phyloP scores from a whole-genome alignment of 2,329 filamentous ascomycete genomes.

The Furcasterigmium sp. region DNA sequence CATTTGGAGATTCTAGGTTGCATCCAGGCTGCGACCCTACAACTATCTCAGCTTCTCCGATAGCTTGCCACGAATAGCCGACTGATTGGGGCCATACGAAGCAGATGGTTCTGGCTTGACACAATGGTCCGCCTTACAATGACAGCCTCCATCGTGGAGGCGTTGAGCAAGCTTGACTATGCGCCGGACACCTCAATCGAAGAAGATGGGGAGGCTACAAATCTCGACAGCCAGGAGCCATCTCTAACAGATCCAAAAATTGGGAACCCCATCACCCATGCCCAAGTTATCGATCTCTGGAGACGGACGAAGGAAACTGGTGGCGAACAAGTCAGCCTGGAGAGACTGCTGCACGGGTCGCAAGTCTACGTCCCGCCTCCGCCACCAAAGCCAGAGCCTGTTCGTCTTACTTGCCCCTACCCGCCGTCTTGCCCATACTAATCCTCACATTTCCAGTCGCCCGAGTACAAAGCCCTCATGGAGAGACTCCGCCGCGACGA shows the following conservation, averaged over 20 bases:
- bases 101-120: no score
- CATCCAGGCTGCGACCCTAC: not conserved
- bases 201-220: slow-evolving; percentile 7
- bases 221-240: slow-evolving; percentile 38
- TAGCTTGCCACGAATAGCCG: no score
- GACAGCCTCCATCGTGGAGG: slow-evolving; percentile 63
- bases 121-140: slow-evolving; percentile 75
- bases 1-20: no score
- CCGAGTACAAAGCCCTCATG: slow-evolving; percentile 86
- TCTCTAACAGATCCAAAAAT: slow-evolving; percentile 41
- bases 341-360: slow-evolving; percentile 66
- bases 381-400: slow-evolving; percentile 70
- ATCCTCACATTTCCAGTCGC: slow-evolving; percentile 45
- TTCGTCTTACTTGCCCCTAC: slow-evolving; percentile 32
- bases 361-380: slow-evolving; percentile 74
- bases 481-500: slow-evolving; percentile 74
- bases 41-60: no score
- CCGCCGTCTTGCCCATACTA: slow-evolving; percentile 9
- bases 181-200: not conserved
- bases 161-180: slow-evolving; percentile 32
- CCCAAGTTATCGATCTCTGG: slow-evolving; percentile 61
- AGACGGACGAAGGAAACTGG: slow-evolving; percentile 36
- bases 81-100: no score
- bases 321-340: slow-evolving; percentile 46
- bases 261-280: slow-evolving; percentile 67